Conservation (phyloP, 306 rosid species). For the Erythrophleum fordii region DNA sequence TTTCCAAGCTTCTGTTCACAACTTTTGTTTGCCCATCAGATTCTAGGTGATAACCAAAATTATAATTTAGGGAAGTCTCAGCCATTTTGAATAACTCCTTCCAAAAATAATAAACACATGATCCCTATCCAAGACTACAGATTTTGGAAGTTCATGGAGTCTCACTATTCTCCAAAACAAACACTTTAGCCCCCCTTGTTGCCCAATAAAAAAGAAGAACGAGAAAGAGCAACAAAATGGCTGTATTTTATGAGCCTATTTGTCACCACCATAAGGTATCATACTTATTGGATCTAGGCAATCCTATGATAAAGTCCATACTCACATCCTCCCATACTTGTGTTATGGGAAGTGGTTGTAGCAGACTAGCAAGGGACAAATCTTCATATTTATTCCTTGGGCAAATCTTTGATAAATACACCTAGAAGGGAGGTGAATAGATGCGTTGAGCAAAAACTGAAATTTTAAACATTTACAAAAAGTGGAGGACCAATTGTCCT, state of each 20-base stretch:
- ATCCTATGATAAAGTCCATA: neutral
- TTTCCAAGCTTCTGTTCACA: neutral
- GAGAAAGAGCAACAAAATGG: neutral
- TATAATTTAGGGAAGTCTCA: neutral
- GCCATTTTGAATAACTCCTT: neutral
- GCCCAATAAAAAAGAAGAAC: neutral
- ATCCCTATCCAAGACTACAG: no score
- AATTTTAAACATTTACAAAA: no score
- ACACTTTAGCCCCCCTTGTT: neutral
- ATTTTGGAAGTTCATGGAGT: neutral
- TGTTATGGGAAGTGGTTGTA: neutral
- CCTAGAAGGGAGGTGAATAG: no score
- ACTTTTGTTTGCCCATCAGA: neutral
- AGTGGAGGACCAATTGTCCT: no score
- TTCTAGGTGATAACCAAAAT: no score
- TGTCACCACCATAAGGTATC: neutral
- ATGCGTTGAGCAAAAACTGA: no score
- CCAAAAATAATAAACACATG: neutral
- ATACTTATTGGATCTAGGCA: neutral
- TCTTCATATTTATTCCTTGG: neutral
- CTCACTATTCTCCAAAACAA: neutral
- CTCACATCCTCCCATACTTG: neutral
- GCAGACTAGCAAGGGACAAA: neutral
- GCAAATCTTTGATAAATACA: no score
- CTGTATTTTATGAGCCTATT: no score